Evolutionary conservation across 2,329 filamentous ascomycete genomes (phyloP), one percentile per base, ranked within the genome.

Genomic region (Penicillium sp.): DNA sequence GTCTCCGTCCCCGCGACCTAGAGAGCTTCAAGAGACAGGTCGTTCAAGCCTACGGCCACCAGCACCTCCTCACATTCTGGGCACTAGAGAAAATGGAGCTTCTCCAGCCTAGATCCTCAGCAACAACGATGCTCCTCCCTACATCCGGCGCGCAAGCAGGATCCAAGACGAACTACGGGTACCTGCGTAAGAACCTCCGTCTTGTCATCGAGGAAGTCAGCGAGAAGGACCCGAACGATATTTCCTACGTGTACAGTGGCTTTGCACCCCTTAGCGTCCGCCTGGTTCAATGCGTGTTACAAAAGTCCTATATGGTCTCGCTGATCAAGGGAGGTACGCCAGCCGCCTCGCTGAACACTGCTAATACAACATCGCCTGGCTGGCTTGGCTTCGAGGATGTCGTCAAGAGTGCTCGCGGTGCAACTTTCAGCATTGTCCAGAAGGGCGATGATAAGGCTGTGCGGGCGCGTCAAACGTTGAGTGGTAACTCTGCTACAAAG

Each of bases 181-280:
- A 91, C 65, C 80, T 97, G 6, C 89, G 95, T 54, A 96, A 94
- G 73, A 87, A 88, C 60, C 84, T 99, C 15, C 86, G 89, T 31
- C 84, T 99, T 17, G 96, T 97, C 71, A 89, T 97, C 56, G 94
- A 99, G 72, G 94, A 97, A 72, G 93, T 99, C 40, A 93, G 96
- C 71, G 94, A 99, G 75, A 88, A 94, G 58, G 89, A 95, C 47
- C 94, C 94, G 3, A 90, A 94, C 68, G 94, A 99, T 68, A 88
- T 97, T 60, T 89, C 93, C n/a, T 99, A 99, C 69, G 93, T 97
- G 12, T 99, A 97, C 77, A 96, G 91, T 63, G 95, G 94, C 52
- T 99, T 97, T 71, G 94, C 95, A 5, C 95, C 94, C 0, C 83
- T 99, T 13, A 96, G 91, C 45, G 85, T 97, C 54, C 88, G 94